Evolutionary conservation across 495 filamentous ascomycete genomes (phyloP), one percentile per base, ranked within the genome.

Genomic region (Podospora tetraspora): DNA sequence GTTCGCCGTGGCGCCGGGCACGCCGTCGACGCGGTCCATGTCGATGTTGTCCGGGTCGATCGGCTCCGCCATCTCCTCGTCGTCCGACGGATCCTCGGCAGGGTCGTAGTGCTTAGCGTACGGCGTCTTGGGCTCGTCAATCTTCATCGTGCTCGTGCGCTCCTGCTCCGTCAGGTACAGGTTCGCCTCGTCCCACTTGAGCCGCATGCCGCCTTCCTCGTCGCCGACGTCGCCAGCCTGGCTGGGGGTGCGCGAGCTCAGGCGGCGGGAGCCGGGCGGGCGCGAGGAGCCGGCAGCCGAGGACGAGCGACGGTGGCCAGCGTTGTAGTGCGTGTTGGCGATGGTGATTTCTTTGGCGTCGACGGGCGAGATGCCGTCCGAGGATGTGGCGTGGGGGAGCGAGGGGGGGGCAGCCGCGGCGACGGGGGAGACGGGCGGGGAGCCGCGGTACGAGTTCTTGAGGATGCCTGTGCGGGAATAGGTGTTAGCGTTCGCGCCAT

Each of bases 161-260:
- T 98, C 91, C 78, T 97, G 95, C 81, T 98, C 95, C 5, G 93
- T 92, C 13, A 98, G 84, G 78, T 97, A 98, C 23, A 99, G 83
- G 71, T 98, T 98, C 23, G 92, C 95, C 78, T 99, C 95, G 74
- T 99, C 95, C 95, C 95, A 99, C 77, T 97, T 96, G 66, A 99
- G 83, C 13, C 94, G 90, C 75, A 89, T 87, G 56, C 84, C 75
- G 6, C 78, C 76, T 23, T 73, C 78, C 52, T 77, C 74, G 10
- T 78, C 75, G 34, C 69, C 78, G 34, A 3, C 16, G 43, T 81
- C 75, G 32, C 78, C 83, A 24, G 75, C 75, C 34, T 81, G 71
- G 19, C 74, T 69, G 7, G 79, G 73, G 34, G 78, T 74, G 66
- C 76, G 84, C 63, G 80, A 83, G 0, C 90, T 93, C 67, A 90